Evolutionary conservation across 768 basidiomycete genomes (phyloP).

Genomic region (Lactarius sanguifluus): DNA sequence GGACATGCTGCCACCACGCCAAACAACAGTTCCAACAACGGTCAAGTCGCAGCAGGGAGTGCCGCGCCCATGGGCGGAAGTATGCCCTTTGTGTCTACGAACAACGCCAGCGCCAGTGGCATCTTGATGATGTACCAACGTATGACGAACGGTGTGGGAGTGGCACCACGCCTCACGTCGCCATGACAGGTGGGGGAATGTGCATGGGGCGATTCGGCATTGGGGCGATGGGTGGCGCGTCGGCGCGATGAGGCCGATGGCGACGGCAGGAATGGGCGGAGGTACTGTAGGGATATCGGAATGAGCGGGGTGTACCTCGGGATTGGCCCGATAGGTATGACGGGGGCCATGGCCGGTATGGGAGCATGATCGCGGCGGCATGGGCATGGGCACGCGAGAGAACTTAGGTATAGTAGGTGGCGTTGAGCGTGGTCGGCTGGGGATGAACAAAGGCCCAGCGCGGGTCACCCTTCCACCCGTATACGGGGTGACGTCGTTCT

Average conservation of each 20-base stretch:
- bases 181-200: constrained; percentile 41
- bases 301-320: constrained; percentile 33
- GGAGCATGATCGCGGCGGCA: constrained; percentile 32
- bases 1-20: constrained; percentile 15
- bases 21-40: constrained; percentile 30
- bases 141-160: constrained; percentile 79
- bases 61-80: constrained; percentile 35
- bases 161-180: constrained; percentile 43
- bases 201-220: constrained; percentile 34
- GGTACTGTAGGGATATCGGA: constrained; percentile 28
- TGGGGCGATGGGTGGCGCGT: constrained; percentile 40
- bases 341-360: constrained; percentile 12
- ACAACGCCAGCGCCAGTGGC: constrained; percentile 29
- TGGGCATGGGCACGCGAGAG: constrained; percentile 37
- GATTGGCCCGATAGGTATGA: constrained; percentile 31
- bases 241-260: constrained; percentile 45
- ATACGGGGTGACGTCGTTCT: constrained; percentile 53
- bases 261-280: constrained; percentile 17
- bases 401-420: constrained; percentile 37
- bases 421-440: constrained; percentile 34
- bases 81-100: constrained; percentile 44
- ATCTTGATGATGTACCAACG: constrained; percentile 72
- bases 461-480: constrained; percentile 76
- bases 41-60: constrained; percentile 33
- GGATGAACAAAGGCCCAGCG: constrained; percentile 49